A percentile compares a stretch with the other conserved stretches of the same genome.
These are phyloP conservation scores for Pyrenochaeta sp. DNA, from an alignment of 2,329 filamentous ascomycete species.

Conservation along the genomic window DNA sequence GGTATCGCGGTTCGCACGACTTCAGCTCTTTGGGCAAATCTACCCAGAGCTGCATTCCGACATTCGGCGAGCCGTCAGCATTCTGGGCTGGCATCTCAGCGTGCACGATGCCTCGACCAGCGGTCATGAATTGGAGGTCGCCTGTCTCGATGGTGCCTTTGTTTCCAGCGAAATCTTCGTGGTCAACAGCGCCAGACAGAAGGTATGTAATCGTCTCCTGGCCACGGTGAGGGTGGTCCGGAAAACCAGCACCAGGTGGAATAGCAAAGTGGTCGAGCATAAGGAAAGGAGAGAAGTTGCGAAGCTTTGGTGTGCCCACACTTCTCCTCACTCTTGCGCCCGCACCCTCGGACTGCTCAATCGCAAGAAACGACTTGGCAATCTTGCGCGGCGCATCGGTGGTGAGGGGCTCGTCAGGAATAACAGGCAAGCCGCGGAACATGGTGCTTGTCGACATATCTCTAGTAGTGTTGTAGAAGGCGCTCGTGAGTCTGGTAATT, in stretches of 20 bases:
- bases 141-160: slow-evolving; percentile 82
- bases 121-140: slow-evolving; percentile 99
- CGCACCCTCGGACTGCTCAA: slow-evolving; percentile 86
- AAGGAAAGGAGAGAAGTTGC: slow-evolving; percentile 89
- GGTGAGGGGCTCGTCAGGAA: slow-evolving; percentile 50
- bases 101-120: slow-evolving; percentile 89
- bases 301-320: slow-evolving; percentile 82
- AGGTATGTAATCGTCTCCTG: slow-evolving; percentile 93
- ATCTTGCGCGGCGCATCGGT: slow-evolving; percentile 72
- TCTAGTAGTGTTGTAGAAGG: slow-evolving; percentile 31
- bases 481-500: slow-evolving; percentile 23
- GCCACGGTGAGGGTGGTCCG: slow-evolving; percentile 83
- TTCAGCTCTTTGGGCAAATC: slow-evolving; percentile 86
- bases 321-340: slow-evolving; percentile 87
- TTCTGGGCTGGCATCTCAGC: slow-evolving; percentile 92
- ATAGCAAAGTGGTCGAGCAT: slow-evolving; percentile 94
- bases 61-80: slow-evolving; percentile 76
- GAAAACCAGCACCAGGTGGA: slow-evolving; percentile 83
- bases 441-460: slow-evolving; percentile 43
- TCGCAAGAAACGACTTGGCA: slow-evolving; percentile 81
- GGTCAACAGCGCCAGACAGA: slow-evolving; percentile 83
- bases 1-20: slow-evolving; percentile 88
- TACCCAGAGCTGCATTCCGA: slow-evolving; percentile 95
- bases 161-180: slow-evolving; percentile 91
- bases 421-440: slow-evolving; percentile 60